Evolutionary conservation across 306 rosid genomes (phyloP).

Genomic region (Senna tora): DNA sequence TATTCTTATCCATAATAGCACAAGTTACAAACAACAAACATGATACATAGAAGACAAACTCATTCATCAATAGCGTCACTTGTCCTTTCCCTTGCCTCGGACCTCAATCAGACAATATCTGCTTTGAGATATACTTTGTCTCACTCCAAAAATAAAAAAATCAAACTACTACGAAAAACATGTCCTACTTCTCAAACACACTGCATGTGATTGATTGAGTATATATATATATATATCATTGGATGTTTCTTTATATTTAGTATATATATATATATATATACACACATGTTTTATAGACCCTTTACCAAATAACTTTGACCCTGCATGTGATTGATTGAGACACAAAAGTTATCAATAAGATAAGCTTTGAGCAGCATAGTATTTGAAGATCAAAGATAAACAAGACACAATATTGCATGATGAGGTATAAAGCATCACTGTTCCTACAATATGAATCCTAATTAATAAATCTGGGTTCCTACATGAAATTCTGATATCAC

Average conservation of each 20-base stretch:
- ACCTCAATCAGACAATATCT: too few relatives aligned
- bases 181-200: too few relatives aligned
- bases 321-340: too few relatives aligned
- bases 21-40: background rate
- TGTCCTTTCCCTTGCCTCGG: background rate
- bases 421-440: conserved; percentile 18
- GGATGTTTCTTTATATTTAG: too few relatives aligned
- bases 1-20: background rate
- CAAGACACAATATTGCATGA: conserved; percentile 33
- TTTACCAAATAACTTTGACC: too few relatives aligned
- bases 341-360: background rate
- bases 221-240: too few relatives aligned
- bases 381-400: background rate
- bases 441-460: conserved; percentile 40
- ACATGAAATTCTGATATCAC: conserved; percentile 44
- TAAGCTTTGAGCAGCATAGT: background rate
- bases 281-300: too few relatives aligned
- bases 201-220: too few relatives aligned
- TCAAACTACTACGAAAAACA: too few relatives aligned
- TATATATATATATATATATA: too few relatives aligned
- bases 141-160: too few relatives aligned
- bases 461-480: conserved; percentile 38
- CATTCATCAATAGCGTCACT: background rate
- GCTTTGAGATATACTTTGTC: too few relatives aligned
- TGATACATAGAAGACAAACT: background rate